Percentiles rank a stretch among this genome's conserved stretches.
These are phyloP conservation scores for Pichia cactophila DNA, from an alignment of 1,139 yeast genomes.

Conservation along the genomic window DNA sequence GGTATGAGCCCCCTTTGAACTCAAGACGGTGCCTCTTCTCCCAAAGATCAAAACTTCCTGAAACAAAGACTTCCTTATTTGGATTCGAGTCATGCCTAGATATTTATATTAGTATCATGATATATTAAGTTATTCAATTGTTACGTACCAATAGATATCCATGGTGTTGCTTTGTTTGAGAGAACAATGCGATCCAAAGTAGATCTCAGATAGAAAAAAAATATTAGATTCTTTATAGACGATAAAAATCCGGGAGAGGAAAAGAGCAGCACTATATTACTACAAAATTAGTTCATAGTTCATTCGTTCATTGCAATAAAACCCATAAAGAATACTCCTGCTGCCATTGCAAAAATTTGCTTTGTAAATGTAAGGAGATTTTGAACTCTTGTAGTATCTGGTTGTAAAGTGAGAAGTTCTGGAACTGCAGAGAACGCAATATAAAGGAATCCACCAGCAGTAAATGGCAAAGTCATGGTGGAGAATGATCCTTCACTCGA, in stretches of 20 bases:
- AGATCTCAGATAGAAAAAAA: background rate
- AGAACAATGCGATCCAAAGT: background rate
- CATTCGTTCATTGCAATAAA: constrained; percentile 41
- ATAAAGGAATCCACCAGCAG: constrained; percentile 64
- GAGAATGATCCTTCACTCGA: constrained; percentile 4
- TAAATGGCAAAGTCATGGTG: constrained; percentile 50
- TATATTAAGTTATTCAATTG: background rate
- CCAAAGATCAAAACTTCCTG: constrained; percentile 68
- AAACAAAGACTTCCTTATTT: constrained; percentile 37
- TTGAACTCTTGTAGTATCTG: constrained; percentile 27
- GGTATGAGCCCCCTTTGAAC: background rate
- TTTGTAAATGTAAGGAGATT: constrained; percentile 32
- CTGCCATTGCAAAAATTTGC: constrained; percentile 38
- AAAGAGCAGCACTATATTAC: constrained; percentile 4
- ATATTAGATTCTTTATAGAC: background rate
- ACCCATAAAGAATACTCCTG: constrained; percentile 47
- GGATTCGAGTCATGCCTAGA: constrained; percentile 16
- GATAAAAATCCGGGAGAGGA: background rate
- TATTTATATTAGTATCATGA: background rate
- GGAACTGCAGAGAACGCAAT: constrained; percentile 65
- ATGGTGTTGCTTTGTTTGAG: background rate
- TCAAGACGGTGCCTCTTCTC: constrained; percentile 38
- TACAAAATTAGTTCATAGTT: background rate
- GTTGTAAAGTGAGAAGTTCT: constrained; percentile 43
- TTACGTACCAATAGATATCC: background rate